These are phyloP conservation scores for Pseudonitzschia pungens DNA, from an alignment of 108 stramenopile species.

Conservation along the genomic window DNA sequence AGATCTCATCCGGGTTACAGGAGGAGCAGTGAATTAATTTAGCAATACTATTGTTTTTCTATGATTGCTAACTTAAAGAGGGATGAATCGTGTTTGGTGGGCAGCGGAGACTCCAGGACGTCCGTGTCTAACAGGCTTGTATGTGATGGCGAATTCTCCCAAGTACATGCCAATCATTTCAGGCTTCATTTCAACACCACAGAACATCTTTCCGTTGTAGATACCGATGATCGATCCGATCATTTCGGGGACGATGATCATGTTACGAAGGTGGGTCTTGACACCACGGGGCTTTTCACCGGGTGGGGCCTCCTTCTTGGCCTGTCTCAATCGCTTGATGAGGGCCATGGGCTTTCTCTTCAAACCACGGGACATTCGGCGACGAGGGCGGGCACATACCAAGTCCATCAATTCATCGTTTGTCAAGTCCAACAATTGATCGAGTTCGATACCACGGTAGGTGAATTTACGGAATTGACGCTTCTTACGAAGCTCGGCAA, in stretches of 20 bases:
- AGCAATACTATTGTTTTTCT: slow-evolving; percentile 7
- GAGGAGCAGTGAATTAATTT: background rate
- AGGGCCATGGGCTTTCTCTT: slow-evolving; percentile 99
- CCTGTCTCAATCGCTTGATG: slow-evolving; percentile 98
- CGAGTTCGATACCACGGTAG: slow-evolving; percentile 98
- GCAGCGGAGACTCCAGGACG: slow-evolving; percentile 99
- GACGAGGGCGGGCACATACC: slow-evolving; percentile 92
- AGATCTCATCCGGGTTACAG: background rate
- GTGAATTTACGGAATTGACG: slow-evolving; percentile 99
- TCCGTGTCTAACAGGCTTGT: slow-evolving; percentile 97
- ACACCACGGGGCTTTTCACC: slow-evolving; percentile 98
- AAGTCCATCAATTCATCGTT: slow-evolving; percentile 99
- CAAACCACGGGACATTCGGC: slow-evolving; percentile 97
- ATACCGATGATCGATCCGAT: slow-evolving; percentile 98
- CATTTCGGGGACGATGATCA: slow-evolving; percentile 99
- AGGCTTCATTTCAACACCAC: slow-evolving; percentile 99
- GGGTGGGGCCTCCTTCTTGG: slow-evolving; percentile 97
- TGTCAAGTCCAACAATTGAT: slow-evolving; percentile 96
- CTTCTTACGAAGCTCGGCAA: slow-evolving; percentile 99
- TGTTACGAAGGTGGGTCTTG: slow-evolving; percentile 99
- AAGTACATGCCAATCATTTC: slow-evolving; percentile 99
- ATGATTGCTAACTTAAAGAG: slow-evolving; percentile 74
- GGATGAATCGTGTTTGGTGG: slow-evolving; percentile 98
- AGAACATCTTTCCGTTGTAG: slow-evolving; percentile 99
- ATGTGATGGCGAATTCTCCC: slow-evolving; percentile 99